Base-by-base conservation (phyloP, 2,329 filamentous ascomycete genomes). In the Cercospora nicotianae region DNA sequence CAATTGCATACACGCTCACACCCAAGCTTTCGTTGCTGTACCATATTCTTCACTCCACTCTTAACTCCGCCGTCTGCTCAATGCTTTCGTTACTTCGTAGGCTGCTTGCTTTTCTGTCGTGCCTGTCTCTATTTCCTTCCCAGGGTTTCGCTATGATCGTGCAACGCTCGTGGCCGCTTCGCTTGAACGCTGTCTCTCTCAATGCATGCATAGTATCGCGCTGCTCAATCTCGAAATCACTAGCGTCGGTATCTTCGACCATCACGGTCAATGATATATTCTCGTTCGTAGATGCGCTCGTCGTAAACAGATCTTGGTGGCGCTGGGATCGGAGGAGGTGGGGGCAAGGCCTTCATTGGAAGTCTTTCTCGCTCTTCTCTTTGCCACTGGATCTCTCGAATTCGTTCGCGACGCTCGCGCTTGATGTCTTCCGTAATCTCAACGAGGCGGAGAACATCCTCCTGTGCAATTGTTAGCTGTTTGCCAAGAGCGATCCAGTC, bases 401-500 rank as follows among this genome's bases (percentile, higher is more conserved):
- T 87, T 30, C 71, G 83, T 67, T 85, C 83, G 65, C 84, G 84
- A 60, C 87, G 85, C 65, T 86, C 86, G 66, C 87, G 87, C 39
- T 92, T 91, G 76, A 97, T 95, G 20, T 91, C 87, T 69, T 96
- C 91, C 0, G 93, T 92, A 3, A 96, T 79, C 70, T 95, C 87
- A 28, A 96, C 92, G 3, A 98, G 87, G 70, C 90, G 89, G 53
- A 93, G 86, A 58, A 98, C 92, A 72, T 97, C 93, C 77, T 96
- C 92, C 93, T 97, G 74, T 5, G 28, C 33, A 28, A 36, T 69
- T 53, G 66, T 64, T 60, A 69, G 31, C 53, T 64, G 3, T 18
- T n/a, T 48, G 45, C 20, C 16, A 7, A 9, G 28, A 20, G 36
- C 8, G 10, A 39, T 36, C 12, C 31, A 28, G 28, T n/a, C 30